Conservation (phyloP, 306 rosid genomes). For the Ammopiptanthus mongolicus region DNA sequence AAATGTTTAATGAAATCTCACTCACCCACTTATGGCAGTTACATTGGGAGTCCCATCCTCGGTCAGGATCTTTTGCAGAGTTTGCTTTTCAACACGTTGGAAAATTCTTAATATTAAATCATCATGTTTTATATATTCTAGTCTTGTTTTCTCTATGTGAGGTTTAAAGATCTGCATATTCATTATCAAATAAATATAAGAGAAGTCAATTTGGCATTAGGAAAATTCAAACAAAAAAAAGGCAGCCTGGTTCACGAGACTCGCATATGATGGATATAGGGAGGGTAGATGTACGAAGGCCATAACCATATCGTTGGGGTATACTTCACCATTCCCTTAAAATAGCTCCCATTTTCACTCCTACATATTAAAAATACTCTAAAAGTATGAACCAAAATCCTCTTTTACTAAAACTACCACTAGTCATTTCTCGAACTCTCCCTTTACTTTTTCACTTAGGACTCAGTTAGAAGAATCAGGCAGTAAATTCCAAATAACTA, state of each 20-base stretch:
- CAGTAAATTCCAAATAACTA: not conserved
- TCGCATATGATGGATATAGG: too few species aligned
- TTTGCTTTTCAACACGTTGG: conserved; percentile 43
- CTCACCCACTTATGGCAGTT: conserved; percentile 40
- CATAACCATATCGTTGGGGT: too few species aligned
- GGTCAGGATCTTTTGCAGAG: conserved; percentile 41
- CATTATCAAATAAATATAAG: not conserved
- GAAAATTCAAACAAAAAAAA: not conserved
- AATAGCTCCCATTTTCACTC: too few species aligned
- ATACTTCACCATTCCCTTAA: too few species aligned
- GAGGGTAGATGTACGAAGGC: too few species aligned
- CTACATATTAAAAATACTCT: too few species aligned
- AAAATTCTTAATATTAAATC: conserved; percentile 40
- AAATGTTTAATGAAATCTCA: conserved; percentile 7
- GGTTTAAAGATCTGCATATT: conserved; percentile 40
- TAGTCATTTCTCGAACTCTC: too few species aligned
- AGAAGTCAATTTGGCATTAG: not conserved
- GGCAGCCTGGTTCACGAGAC: too few species aligned
- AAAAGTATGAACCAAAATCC: not conserved
- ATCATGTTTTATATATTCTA: conserved; percentile 40
- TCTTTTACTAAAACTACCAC: not conserved
- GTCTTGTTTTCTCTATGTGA: conserved; percentile 42
- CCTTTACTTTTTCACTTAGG: too few species aligned
- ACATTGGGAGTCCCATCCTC: conserved; percentile 48
- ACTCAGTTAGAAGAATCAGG: too few species aligned